A percentile compares a stretch with the other conserved stretches of the same genome.
These are phyloP conservation scores for Trichoderma pleuroti DNA, from an alignment of 2,329 filamentous ascomycete genomes.

Conservation along the genomic window DNA sequence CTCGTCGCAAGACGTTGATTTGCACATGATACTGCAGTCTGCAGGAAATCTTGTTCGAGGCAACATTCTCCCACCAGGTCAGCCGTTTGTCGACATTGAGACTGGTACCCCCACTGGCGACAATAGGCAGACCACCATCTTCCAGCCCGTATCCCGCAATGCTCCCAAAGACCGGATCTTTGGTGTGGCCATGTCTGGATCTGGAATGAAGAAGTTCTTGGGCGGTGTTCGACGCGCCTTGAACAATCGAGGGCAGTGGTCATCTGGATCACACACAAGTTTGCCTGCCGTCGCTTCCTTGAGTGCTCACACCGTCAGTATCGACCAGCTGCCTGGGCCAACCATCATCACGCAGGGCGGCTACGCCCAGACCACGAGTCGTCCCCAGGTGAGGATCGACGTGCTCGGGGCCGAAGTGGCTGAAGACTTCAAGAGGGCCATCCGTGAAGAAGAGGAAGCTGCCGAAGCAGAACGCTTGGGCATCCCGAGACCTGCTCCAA, in stretches of 20 bases:
- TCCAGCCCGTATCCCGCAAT: conserved; percentile 38
- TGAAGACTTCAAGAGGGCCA: conserved; percentile 73
- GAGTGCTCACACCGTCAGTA: conserved; percentile 51
- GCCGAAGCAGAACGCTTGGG: conserved; percentile 31
- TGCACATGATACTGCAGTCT: conserved; percentile 62
- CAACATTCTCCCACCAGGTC: conserved; percentile 75
- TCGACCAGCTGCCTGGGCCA: conserved; percentile 57
- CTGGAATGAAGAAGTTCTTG: conserved; percentile 81
- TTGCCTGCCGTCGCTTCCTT: conserved; percentile 48
- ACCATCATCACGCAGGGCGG: conserved; percentile 55
- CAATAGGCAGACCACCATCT: conserved; percentile 53
- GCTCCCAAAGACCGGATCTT: conserved; percentile 47
- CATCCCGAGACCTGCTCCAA: conserved; percentile 22
- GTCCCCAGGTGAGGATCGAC: conserved; percentile 68
- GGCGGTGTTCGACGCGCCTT: conserved; percentile 81
- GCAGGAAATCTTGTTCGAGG: conserved; percentile 85
- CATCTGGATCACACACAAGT: conserved; percentile 44
- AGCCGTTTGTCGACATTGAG: conserved; percentile 71
- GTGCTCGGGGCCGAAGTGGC: conserved; percentile 73
- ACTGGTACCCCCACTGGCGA: conserved; percentile 47
- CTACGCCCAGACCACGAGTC: conserved; percentile 40
- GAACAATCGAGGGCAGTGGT: conserved; percentile 54
- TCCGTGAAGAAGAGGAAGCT: conserved; percentile 64
- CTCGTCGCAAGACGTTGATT: conserved; percentile 52
- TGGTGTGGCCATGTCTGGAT: conserved; percentile 60